phyloP scores from a whole-genome alignment of 2,329 filamentous ascomycete genomes.

The Domatiomyces catenatus region DNA sequence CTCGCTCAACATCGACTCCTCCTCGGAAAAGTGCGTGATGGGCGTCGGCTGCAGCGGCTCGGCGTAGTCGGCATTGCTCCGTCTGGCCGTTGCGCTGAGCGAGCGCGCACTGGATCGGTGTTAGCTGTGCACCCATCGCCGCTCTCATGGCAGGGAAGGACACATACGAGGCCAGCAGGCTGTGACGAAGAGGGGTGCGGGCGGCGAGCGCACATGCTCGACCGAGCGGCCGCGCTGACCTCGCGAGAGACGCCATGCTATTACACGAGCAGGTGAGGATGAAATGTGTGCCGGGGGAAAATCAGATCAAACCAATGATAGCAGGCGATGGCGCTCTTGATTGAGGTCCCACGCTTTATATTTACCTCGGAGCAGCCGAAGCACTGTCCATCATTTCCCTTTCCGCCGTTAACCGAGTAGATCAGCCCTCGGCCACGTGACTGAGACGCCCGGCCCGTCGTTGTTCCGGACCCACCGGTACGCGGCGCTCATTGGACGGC shows the following conservation, averaged over 20 bases:
- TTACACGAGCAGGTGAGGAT: not conserved
- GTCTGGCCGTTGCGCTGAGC: constrained; percentile 23
- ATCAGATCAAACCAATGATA: not conserved
- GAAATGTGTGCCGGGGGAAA: not conserved
- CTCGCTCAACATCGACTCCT: constrained; percentile 77
- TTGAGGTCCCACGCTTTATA: not conserved
- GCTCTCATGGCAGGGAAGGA: constrained; percentile 10
- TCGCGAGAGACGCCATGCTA: constrained; percentile 35
- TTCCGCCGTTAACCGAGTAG: too few relatives aligned
- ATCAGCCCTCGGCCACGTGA: too few relatives aligned
- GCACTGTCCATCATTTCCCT: too few relatives aligned
- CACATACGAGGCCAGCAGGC: constrained; percentile 24
- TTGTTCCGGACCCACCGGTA: too few relatives aligned
- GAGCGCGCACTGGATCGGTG: constrained; percentile 4
- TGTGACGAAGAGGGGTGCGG: constrained; percentile 4
- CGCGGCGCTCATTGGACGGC: too few relatives aligned
- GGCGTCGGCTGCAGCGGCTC: constrained; percentile 68
- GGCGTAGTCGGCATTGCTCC: constrained; percentile 20
- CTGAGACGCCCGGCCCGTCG: too few relatives aligned
- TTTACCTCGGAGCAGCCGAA: not conserved
- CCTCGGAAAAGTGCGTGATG: constrained; percentile 82
- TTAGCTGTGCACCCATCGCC: not conserved
- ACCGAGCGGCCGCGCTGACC: constrained; percentile 28
- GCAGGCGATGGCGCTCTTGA: not conserved
- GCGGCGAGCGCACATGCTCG: constrained; percentile 6